Base-by-base conservation (phyloP, 73 alveolate genomes). In the Effrenium voratum region DNA sequence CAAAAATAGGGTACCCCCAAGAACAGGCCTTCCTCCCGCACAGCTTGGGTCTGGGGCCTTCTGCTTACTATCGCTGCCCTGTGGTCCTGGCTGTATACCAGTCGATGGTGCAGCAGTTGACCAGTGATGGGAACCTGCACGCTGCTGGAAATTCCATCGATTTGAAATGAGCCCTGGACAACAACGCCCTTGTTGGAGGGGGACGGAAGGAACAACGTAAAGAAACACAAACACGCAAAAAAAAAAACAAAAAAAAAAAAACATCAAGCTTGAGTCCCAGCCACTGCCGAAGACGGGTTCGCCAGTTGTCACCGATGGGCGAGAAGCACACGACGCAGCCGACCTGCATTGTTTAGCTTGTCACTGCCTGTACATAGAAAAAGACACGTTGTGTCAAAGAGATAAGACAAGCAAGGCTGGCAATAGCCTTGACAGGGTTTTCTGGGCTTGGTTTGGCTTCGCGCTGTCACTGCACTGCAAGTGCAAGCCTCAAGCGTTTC, bases 101-200 rank as follows among this genome's bases (percentile, higher is more conserved):
- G 98, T 99, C 99, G 77, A 99, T 99, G 59, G 99, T 99, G 83
- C 99, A 99, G 99, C 99, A 99, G 95, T 99, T 99, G 41, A 99
- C 99, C 46, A 99, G 99, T 40, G 99, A 99, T 32, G 99, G 99
- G 99, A 99, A 99, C 99, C 99, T 99, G 98, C 16, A n/a, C 34
- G 34, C 63, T 52, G 63, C 63, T 8, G 63, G 19, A 19, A 12
- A 12, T 8, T 52, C 26, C 63, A 19, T 12, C 8, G 63, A 12
- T 52, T 52, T 52, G 63, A 8, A 52, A n/a, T n/a, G n/a, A 22
- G 28, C 28, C 72, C 28, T 57, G 72, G 28, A 57, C 72, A 22
- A 30, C n/a, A 57, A 57, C 28, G 72, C 28, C 72, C 6, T 57
- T 57, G 72, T 30, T 57, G 16, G 16, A 22, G 28, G 28, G n/a